Evolutionary conservation across 257 asterid species (phyloP).

Genomic region (Cynanchum wilfordii): DNA sequence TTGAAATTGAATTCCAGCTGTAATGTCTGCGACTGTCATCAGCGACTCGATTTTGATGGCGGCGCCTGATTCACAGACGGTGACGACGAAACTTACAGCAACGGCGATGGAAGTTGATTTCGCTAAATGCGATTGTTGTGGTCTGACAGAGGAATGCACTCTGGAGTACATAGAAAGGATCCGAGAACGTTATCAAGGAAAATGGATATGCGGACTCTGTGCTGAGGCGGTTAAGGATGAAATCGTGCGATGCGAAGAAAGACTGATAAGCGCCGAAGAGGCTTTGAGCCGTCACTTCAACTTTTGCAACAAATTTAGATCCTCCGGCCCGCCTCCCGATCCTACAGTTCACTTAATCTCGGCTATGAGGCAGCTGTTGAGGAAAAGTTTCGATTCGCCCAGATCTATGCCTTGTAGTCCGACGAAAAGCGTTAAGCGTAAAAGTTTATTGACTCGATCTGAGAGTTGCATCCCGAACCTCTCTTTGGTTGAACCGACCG

Average conservation of each 20-base stretch:
- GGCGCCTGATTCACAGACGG: conserved; percentile 33
- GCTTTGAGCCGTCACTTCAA: conserved; percentile 63
- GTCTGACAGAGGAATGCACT: conserved; percentile 88
- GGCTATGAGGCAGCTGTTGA: conserved; percentile 57
- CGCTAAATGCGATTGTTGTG: conserved; percentile 84
- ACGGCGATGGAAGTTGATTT: conserved; percentile 47
- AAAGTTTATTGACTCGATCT: conserved; percentile 39
- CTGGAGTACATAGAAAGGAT: conserved; percentile 55
- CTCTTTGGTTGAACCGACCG: conserved; percentile 37
- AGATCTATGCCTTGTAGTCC: conserved; percentile 74
- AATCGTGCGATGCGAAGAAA: conserved; percentile 40
- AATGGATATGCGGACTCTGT: conserved; percentile 95
- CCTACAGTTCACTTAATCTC: conserved; percentile 50
- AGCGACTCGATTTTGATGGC: conserved; percentile 42
- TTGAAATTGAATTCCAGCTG: neutral
- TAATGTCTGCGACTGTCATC: conserved; percentile 49
- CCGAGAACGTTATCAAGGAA: conserved; percentile 67
- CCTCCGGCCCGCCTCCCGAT: conserved; percentile 55
- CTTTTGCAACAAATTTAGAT: conserved; percentile 61
- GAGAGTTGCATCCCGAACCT: conserved; percentile 67
- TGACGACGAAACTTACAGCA: conserved; percentile 10
- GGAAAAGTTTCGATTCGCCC: conserved; percentile 55
- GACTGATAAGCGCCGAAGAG: conserved; percentile 63
- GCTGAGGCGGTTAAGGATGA: conserved; percentile 91
- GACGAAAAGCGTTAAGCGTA: conserved; percentile 21